Percentiles rank a stretch among this genome's conserved stretches.
These are phyloP conservation scores for Parastagonospora avenae DNA, from an alignment of 2,329 filamentous ascomycete genomes.

Conservation along the genomic window DNA sequence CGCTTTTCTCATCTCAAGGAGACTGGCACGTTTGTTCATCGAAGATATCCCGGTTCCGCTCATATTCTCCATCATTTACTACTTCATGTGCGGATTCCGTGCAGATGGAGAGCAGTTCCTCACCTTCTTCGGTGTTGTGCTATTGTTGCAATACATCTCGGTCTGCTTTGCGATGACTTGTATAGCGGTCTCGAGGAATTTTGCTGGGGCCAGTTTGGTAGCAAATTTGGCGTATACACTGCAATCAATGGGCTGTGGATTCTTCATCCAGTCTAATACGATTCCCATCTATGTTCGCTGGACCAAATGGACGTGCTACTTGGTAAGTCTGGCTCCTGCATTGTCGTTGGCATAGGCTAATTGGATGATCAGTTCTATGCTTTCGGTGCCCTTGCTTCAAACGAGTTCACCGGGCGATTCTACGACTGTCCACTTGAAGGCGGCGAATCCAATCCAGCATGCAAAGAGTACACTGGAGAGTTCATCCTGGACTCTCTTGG, in stretches of 20 bases:
- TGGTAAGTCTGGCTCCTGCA: conserved; percentile 39
- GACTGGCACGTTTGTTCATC: conserved; percentile 69
- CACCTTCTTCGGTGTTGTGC: conserved; percentile 70
- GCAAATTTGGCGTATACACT: conserved; percentile 75
- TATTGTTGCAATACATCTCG: conserved; percentile 75
- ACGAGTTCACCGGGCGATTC: conserved; percentile 74
- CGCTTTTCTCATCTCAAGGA: conserved; percentile 71
- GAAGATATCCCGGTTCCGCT: conserved; percentile 77
- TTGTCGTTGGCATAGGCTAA: neutral
- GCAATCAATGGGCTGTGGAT: conserved; percentile 76
- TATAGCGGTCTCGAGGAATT: conserved; percentile 68
- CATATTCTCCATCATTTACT: conserved; percentile 72
- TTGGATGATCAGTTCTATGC: conserved; percentile 62
- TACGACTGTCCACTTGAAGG: conserved; percentile 72
- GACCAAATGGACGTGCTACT: conserved; percentile 71
- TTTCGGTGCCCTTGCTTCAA: conserved; percentile 72
- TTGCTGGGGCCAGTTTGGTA: conserved; percentile 72
- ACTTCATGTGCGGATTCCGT: conserved; percentile 79
- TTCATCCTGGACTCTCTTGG: conserved; percentile 73
- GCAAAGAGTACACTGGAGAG: conserved; percentile 69
- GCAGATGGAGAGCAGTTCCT: conserved; percentile 69
- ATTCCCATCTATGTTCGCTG: conserved; percentile 80
- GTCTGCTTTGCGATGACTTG: conserved; percentile 73
- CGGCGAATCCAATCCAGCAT: conserved; percentile 67
- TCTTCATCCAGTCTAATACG: conserved; percentile 74